Conservation (phyloP, 2,329 filamentous ascomycete genomes). For the Colletotrichum tropicale region DNA sequence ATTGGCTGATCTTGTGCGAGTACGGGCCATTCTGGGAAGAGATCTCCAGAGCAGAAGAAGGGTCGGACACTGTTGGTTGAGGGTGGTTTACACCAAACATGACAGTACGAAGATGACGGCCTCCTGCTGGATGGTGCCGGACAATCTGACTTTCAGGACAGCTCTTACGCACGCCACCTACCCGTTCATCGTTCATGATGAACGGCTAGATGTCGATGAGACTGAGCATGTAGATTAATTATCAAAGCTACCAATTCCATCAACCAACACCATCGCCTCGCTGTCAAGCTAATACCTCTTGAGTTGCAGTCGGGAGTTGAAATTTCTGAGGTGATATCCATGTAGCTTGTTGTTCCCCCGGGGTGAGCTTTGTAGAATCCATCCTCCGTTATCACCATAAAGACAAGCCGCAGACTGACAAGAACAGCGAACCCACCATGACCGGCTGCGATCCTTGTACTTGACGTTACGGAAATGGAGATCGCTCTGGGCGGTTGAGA, state of each 20-base stretch:
- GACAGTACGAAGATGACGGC: not conserved
- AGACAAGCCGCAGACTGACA: no score
- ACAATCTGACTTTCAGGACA: not conserved
- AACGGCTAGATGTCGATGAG: not conserved
- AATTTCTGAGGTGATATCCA: rapidly evolving
- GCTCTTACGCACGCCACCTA: not conserved
- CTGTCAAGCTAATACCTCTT: no score
- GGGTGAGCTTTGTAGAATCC: no score
- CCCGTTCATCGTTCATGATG: not conserved
- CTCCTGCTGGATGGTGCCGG: not conserved
- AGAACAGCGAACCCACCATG: no score
- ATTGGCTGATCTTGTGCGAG: not conserved
- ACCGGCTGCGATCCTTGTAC: no score
- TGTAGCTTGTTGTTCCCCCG: no score
- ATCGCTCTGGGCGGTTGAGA: no score
- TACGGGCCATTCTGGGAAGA: not conserved
- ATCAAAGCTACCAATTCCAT: no score
- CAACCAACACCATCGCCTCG: no score
- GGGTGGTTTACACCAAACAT: not conserved
- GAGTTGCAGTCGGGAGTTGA: no score
- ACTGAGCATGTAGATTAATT: no score
- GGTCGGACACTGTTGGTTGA: not conserved
- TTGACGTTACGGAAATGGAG: rapidly evolving
- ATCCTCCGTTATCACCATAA: no score
- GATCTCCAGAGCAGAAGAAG: not conserved